Percentiles rank a stretch among this genome's conserved stretches.
Conservation (phyloP, 2,329 filamentous ascomycete species). For the Nannizziopsis barbatae region DNA sequence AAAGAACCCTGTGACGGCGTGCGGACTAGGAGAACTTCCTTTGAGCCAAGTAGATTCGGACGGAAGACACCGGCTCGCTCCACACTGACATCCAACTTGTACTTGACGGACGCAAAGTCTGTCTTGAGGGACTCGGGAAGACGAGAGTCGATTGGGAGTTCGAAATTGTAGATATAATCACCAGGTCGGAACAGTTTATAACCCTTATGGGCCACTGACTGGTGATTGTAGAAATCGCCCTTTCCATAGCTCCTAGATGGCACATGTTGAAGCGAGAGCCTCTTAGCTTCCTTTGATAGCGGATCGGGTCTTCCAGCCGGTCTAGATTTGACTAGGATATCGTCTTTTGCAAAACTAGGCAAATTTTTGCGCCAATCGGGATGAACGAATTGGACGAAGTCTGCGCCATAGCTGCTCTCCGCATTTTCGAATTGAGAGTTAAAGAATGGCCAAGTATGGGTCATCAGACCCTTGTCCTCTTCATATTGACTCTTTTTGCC, state of each 20-base stretch:
- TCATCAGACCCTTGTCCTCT: constrained; percentile 76
- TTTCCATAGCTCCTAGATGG: constrained; percentile 79
- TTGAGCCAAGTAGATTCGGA: constrained; percentile 68
- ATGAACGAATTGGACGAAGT: constrained; percentile 49
- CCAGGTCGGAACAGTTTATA: constrained; percentile 76
- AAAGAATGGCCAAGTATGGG: constrained; percentile 85
- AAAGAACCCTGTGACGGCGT: constrained; percentile 78
- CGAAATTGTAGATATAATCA: constrained; percentile 65
- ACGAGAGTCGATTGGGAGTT: constrained; percentile 67
- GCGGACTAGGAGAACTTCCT: constrained; percentile 73
- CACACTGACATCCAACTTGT: constrained; percentile 73
- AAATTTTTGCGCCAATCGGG: constrained; percentile 23
- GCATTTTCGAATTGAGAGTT: constrained; percentile 54
- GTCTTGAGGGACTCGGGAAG: constrained; percentile 75
- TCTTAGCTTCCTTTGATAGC: constrained; percentile 44
- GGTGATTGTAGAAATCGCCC: constrained; percentile 51
- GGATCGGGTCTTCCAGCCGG: constrained; percentile 38
- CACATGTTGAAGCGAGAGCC: constrained; percentile 66
- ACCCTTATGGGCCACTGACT: constrained; percentile 59
- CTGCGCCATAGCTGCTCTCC: constrained; percentile 51
- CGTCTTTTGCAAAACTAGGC: constrained; percentile 25
- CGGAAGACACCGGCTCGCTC: constrained; percentile 84
- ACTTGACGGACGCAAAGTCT: constrained; percentile 75
- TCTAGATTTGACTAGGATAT: constrained; percentile 32
- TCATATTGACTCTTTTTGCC: constrained; percentile 71